phyloP scores from a whole-genome alignment of 2,329 filamentous ascomycete species.

The Westerdykella ornata region DNA sequence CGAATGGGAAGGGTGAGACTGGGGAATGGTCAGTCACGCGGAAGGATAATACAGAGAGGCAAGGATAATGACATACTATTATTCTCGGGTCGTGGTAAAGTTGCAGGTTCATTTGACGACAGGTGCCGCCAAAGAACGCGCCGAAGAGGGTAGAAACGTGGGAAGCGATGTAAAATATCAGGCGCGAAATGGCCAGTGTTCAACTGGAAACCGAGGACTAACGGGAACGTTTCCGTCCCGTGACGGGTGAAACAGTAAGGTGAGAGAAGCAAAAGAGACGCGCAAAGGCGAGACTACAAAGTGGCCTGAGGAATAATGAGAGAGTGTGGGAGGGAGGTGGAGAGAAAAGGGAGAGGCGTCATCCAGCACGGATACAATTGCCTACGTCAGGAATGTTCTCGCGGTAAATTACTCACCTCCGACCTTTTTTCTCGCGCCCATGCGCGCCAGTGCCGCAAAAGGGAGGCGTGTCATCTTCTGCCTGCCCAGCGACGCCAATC shows the following conservation, averaged over 20 bases:
- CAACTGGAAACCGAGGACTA: conserved; percentile 3
- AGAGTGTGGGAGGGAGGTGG: background rate
- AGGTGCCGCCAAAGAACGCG: conserved; percentile 83
- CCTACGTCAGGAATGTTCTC: conserved; percentile 5
- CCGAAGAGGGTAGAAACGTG: conserved; percentile 41
- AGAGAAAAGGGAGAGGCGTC: background rate
- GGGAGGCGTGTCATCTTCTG: too few species aligned
- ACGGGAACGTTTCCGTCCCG: conserved; percentile 9
- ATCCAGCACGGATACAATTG: conserved; percentile 1
- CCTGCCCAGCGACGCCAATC: too few species aligned
- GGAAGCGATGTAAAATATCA: conserved; percentile 1
- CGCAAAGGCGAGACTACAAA: conserved; percentile 13
- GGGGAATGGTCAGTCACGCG: conserved; percentile 8
- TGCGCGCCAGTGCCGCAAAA: background rate
- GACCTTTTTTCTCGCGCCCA: conserved; percentile 1
- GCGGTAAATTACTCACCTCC: conserved; percentile 6
- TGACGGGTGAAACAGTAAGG: conserved; percentile 7
- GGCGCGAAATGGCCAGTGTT: too few species aligned
- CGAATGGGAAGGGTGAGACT: conserved; percentile 49
- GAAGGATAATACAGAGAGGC: conserved; percentile 10
- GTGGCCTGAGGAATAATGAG: conserved; percentile 24
- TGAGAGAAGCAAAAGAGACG: conserved; percentile 1
- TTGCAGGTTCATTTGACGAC: conserved; percentile 99
- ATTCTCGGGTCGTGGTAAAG: conserved; percentile 53
- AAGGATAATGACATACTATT: conserved; percentile 50